Percentiles rank a stretch among this genome's conserved stretches.
phyloP scores from a whole-genome alignment of 495 filamentous ascomycete genomes.

The Choiromyces venosus region DNA sequence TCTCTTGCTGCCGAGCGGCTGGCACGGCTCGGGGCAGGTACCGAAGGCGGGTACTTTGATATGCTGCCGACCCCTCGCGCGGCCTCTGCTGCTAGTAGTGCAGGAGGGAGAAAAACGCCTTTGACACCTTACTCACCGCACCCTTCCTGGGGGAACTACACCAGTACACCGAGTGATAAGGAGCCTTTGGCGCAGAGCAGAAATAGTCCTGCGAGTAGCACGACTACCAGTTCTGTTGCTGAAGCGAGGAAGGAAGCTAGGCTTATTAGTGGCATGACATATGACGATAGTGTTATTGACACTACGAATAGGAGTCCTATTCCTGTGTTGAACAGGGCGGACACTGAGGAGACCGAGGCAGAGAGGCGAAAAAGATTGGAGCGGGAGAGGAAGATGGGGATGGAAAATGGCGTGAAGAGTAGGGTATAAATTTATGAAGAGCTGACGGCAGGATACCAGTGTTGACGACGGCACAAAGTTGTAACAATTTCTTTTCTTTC shows the following conservation, averaged over 20 bases:
- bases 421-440: neutral
- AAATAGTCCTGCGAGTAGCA: constrained; percentile 30
- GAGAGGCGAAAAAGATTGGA: neutral
- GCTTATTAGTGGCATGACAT: constrained; percentile 55
- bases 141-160: neutral
- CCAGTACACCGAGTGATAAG: constrained; percentile 2
- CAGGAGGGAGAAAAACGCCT: constrained; percentile 4
- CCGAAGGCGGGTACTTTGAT: constrained; percentile 33
- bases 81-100: constrained; percentile 1
- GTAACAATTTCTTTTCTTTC: neutral
- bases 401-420: neutral
- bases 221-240: constrained; percentile 30
- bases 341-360: constrained; percentile 8
- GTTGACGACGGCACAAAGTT: neutral
- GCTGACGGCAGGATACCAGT: neutral
- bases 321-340: constrained; percentile 13
- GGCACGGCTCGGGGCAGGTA: constrained; percentile 14
- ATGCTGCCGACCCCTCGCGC: constrained; percentile 2
- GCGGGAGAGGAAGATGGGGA: neutral
- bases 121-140: constrained; percentile 1
- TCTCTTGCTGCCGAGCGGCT: constrained; percentile 28
- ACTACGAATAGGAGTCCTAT: constrained; percentile 47
- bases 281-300: constrained; percentile 52
- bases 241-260: constrained; percentile 45
- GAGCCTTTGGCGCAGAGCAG: neutral